Base-by-base conservation (phyloP, 2,329 filamentous ascomycete genomes). In the Botrytis pseudocinerea region DNA sequence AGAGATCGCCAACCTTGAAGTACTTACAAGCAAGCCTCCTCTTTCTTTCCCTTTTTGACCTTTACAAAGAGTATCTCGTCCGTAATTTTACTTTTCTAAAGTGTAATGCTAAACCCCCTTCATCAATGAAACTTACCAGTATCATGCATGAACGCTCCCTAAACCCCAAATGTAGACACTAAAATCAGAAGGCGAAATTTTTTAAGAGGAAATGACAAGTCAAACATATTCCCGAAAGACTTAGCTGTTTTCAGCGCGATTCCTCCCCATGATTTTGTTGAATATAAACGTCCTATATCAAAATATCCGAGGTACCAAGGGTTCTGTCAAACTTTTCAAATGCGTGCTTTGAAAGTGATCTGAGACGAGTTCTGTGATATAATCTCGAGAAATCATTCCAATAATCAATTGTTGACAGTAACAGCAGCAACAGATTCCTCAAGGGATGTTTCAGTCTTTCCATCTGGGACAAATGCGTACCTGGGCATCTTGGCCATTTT, bases 401-500 rank as follows among this genome's bases (percentile, higher is more conserved):
- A 22, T 57, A 28, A 68, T 62, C 59, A 72, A 46, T 66, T 51
- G 69, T 77, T 76, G 68, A 80, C 78, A 40, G 77, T 75, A 71
- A 73, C 77, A 61, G 78, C 75, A 73, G 77, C 76, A 73, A 72
- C 76, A 65, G 77, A 75, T 71, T 79, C 78, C 74, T 77, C 78
- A 75, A 78, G 76, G 65, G 76, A 68, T 78, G 77, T 76, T 78
- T 81, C 79, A 80, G 77, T 76, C 76, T 80, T 80, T 78, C 75
- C 78, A 75, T 80, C 79, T 79, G 87, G 87, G 79, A 85, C 84
- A 82, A 89, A 92, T 78, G 91, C 90, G 84, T 97, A 97, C 82
- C 90, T 91, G 75, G 92, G 86, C 84, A 96, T 84, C 80, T 85
- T 84, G 42, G 93, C 92, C 93, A 97, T 94, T 83, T 91, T 93